A percentile compares a stretch with the other conserved stretches of the same genome.
phyloP scores from a whole-genome alignment of 176 grass and related monocot genomes.

The Bromus sterilis region DNA sequence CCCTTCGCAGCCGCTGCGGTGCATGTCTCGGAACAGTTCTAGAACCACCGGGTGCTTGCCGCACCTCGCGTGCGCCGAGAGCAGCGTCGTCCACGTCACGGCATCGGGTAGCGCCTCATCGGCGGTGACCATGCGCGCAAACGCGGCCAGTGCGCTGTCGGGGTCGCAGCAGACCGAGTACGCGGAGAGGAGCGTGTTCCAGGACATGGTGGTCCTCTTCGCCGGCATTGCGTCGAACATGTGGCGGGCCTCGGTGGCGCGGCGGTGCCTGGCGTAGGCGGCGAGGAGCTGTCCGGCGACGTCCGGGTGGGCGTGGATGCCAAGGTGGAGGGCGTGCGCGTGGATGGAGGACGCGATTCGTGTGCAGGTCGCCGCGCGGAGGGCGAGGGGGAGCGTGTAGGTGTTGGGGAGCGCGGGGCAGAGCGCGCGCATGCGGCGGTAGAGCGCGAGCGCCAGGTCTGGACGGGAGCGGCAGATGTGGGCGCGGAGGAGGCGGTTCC shows the following conservation, averaged over 20 bases:
- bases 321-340: constrained; percentile 28
- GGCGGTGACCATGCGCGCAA: constrained; percentile 16
- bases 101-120: neutral
- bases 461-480: constrained; percentile 19
- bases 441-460: constrained; percentile 29
- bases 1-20: constrained; percentile 11
- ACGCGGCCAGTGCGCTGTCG: neutral
- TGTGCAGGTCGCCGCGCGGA: constrained; percentile 12
- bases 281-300: constrained; percentile 42
- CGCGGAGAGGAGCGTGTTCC: constrained; percentile 57
- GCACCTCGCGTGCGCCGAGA: constrained; percentile 45
- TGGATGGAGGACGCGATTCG: constrained; percentile 23
- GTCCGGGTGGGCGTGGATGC: constrained; percentile 38
- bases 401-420: constrained; percentile 27
- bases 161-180: constrained; percentile 36
- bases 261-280: constrained; percentile 32
- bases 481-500: constrained; percentile 46
- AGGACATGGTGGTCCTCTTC: constrained; percentile 30
- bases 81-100: constrained; percentile 53
- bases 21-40: constrained; percentile 32
- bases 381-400: constrained; percentile 62
- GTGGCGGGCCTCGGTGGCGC: neutral
- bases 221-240: constrained; percentile 53
- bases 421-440: constrained; percentile 43
- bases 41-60: constrained; percentile 33